Base-by-base conservation (phyloP, 371 early-diverging fungal genomes). In the Mortierella sp. region DNA sequence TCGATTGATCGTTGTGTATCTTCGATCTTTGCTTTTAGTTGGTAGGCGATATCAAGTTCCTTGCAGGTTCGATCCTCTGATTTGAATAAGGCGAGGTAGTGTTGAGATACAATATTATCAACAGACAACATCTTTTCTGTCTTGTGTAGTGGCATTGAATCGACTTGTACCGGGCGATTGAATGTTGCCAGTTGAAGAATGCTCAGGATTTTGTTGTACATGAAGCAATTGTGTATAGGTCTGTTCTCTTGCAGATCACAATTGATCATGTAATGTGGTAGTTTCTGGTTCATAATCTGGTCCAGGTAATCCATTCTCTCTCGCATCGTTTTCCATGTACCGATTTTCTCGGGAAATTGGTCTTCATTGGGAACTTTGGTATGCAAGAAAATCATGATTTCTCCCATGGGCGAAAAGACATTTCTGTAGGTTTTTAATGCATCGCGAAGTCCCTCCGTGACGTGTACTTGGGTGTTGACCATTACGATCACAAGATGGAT, bases 181-280 rank as follows among this genome's bases (percentile, higher is more conserved):
- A 51, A 51, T 26, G 53, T 51, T 26, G 53, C 53, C 53, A 51
- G 13, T 51, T 51, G 53, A 26, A 51, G 53, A 10, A 51, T 26
- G 26, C 53, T 51, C 22, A 26, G 26, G 28, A 51, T 51, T 26
- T 51, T 51, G 23, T 51, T 51, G 53, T 26, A 28, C 0, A 6
- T 51, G 53, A 22, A 51, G 13, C 53, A 51, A 28, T 51, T 51
- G 13, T 51, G 53, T 26, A 51, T 26, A 23, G 53, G 53, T 7
- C 53, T 22, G 4, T 26, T 8, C 26, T 51, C 53, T 3, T 51
- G 3, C 4, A 51, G 23, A 40, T 53, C 53, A 23, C 32, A 51
- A 6, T 63, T 42, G 34, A 63, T 63, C 22, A 63, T 19, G 34
- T 34, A 63, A 51, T 63, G 63, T 34, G 49, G 63, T 7, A 63